A percentile compares a stretch with the other conserved stretches of the same genome.
phyloP scores from a whole-genome alignment of 345 rosid genomes.

The Salix purpurea region DNA sequence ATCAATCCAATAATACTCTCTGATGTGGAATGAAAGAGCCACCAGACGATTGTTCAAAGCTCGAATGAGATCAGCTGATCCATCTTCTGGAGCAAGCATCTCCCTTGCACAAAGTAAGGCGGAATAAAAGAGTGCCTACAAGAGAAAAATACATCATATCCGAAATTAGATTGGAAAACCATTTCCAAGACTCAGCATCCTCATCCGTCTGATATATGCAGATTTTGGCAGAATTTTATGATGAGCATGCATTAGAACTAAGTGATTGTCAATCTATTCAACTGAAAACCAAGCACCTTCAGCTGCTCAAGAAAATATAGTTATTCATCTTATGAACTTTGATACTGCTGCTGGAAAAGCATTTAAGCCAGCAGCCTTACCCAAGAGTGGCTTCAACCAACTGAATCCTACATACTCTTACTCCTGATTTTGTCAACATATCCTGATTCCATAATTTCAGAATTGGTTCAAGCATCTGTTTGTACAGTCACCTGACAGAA shows the following conservation, averaged over 20 bases:
- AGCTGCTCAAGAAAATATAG: neutral
- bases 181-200: neutral
- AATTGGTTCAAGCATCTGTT: neutral
- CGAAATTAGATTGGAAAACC: neutral
- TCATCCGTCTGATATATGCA: neutral
- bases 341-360: neutral
- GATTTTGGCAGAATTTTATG: neutral
- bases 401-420: neutral
- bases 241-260: neutral
- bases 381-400: neutral
- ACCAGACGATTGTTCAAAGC: conserved; percentile 86
- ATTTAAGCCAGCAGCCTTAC: neutral
- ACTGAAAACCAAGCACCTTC: neutral
- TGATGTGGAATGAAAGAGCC: conserved; percentile 81
- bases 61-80: conserved; percentile 72
- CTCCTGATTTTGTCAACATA: neutral
- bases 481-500: neutral
- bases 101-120: conserved; percentile 80
- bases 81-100: conserved; percentile 86
- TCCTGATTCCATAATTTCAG: neutral
- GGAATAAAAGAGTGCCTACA: conserved; percentile 83
- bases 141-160: conserved; percentile 6
- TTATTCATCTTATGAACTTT: neutral
- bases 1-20: conserved; percentile 96
- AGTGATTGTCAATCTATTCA: neutral